Base-by-base conservation (phyloP, 2,329 filamentous ascomycete species). In the Canariomyces notabilis region DNA sequence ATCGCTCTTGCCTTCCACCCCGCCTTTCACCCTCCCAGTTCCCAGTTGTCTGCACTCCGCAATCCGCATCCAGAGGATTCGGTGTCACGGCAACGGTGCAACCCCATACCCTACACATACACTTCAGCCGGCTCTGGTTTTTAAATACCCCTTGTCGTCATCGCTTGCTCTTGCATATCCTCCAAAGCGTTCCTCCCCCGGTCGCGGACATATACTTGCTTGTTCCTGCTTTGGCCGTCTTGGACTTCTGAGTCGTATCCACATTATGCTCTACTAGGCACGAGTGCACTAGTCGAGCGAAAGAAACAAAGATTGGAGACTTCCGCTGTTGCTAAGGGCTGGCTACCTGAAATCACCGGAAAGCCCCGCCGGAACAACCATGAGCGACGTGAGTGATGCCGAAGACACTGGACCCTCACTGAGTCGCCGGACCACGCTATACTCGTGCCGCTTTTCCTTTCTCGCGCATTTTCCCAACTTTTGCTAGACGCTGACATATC, bases 31-130 rank as follows among this genome's bases (percentile, higher is more conserved):
- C n/a, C n/a, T n/a, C n/a, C 18, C n/a, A 9, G 14, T 21, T 6
- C 36, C 23, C 19, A 23, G 36, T 26, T 37, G 33, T 33, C 48
- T 49, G 43, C 48, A 49, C 48, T 53, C 51, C 48, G 50, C 50
- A 46, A 36, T 37, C 37, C 20, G 23, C 26, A 31, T 14, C 37
- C 47, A 52, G 22, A 40, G 29, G 26, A 46, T 46, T 50, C 48
- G 32, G 46, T 46, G 31, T n/a, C 48, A 15, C 19, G 51, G 51
- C 45, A 49, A 53, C 51, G 48, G 22, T 46, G 43, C 23, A 18
- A n/a, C n/a, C n/a, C n/a, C n/a, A n/a, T n/a, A n/a, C n/a, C n/a
- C n/a, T n/a, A n/a, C n/a, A n/a, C n/a, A n/a, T n/a, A n/a, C n/a
- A n/a, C n/a, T 29, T 35, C 31, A 37, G 39, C 39, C 39, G 39